Evolutionary conservation across 139 green algal genomes (phyloP).

Genomic region (Limnomonas spitsbergensis): DNA sequence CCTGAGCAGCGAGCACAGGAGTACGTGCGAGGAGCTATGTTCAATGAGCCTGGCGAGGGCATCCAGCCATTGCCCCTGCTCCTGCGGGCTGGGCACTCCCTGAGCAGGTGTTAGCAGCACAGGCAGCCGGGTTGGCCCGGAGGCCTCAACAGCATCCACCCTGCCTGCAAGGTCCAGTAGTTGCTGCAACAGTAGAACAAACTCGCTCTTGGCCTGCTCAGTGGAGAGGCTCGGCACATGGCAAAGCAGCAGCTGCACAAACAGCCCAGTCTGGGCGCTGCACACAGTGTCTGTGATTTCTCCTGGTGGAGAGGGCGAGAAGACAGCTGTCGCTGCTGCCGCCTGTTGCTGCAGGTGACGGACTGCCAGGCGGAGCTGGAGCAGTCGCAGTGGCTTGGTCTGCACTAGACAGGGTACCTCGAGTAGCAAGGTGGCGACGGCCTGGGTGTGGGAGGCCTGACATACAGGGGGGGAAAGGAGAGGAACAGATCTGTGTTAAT

Average conservation of each 20-base stretch:
- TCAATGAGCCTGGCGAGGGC: neutral
- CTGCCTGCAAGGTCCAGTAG: neutral
- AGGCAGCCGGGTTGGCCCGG: no score
- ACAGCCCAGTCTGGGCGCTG: constrained; percentile 21
- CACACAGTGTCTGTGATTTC: neutral
- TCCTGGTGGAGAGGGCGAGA: no score
- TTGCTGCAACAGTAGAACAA: neutral
- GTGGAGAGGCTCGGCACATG: constrained; percentile 23
- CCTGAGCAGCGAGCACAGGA: neutral
- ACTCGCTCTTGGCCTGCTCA: neutral
- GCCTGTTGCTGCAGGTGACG: constrained; percentile 12
- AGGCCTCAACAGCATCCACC: neutral
- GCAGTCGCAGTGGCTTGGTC: constrained; percentile 47
- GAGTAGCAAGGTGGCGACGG: constrained; percentile 4
- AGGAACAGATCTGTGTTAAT: no score
- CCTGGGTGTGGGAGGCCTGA: constrained; percentile 10
- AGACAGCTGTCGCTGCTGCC: neutral
- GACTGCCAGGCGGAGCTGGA: constrained; percentile 69
- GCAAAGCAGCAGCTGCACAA: constrained; percentile 50
- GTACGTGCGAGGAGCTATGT: neutral
- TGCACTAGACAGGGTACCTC: constrained; percentile 30
- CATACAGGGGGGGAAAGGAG: no score
- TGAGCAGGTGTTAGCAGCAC: no score
- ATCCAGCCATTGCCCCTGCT: neutral
- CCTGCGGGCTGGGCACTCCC: neutral